Base-by-base conservation (phyloP, 352 stramenopile genomes). In the Pythium grandisporangium region DNA sequence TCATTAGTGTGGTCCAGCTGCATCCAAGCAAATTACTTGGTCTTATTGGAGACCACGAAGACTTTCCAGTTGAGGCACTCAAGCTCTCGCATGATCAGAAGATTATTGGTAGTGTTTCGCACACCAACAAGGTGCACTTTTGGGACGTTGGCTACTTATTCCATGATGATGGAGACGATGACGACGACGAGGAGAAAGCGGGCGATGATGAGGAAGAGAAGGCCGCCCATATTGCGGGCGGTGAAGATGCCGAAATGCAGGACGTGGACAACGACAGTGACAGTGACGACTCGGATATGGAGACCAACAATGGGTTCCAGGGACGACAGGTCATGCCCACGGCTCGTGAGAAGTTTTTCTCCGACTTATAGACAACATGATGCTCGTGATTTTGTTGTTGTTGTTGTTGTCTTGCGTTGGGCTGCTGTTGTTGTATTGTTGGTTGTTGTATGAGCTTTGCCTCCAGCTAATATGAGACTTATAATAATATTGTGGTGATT, bases 21-120 rank as follows among this genome's bases (percentile, higher is more conserved):
- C 81, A 97, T 45, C 96, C 94, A 10, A 97, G 98, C 68, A 96
- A 97, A 51, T 63, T 99, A 4, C 69, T 98, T 21, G 95, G 95
- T 24, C 70, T 98, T n/a, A 81, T 98, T 30, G 95, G 95, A 16
- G 76, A 96, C 45, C 88, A 98, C 66, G 92, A 96, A 61, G 93
- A 96, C 29, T 97, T 98, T 53, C 93, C 95, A 0, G 82, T 98
- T 21, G 96, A 99, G 65, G 82, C 57, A 6, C 66, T 93, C 29
- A 86, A 86, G 63, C 82, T 90, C 39, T 90, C 84, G 51, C 63
- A 82, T 34, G 83, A 95, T 56, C 79, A 83, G 45, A 83, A 84
- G 32, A 65, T 97, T 58, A 77, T 98, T 25, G 92, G 84, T 42
- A 97, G 84, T 66, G 58, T 97, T 33, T 96, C 82, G 22, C 89